Evolutionary conservation across 192 early-diverging fungal species (phyloP).

Genomic region (Podila verticillata): DNA sequence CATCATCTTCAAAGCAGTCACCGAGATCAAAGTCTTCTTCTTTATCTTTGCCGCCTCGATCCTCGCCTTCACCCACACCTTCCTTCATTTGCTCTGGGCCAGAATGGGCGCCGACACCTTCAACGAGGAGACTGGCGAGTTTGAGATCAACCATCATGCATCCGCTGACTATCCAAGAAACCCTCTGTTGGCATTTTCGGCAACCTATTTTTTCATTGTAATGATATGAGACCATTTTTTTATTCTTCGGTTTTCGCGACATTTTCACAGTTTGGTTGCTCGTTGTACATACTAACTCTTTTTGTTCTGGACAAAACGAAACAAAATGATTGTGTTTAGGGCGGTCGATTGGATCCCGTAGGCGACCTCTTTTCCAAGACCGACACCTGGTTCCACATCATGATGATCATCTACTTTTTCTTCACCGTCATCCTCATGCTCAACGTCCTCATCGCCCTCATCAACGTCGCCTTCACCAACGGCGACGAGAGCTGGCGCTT

Average conservation of each 20-base stretch:
- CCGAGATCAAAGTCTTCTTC: slow-evolving; percentile 35
- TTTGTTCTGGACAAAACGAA: too few relatives aligned
- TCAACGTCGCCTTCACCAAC: slow-evolving; percentile 20
- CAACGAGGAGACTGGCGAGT: not conserved
- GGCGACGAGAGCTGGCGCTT: slow-evolving; percentile 23
- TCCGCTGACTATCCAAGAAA: not conserved
- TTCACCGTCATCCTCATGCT: slow-evolving; percentile 33
- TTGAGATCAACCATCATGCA: not conserved
- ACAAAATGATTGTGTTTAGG: not conserved
- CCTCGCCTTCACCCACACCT: slow-evolving; percentile 22
- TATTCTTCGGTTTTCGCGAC: too few relatives aligned
- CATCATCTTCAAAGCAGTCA: slow-evolving; percentile 14
- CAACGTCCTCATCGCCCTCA: slow-evolving; percentile 30
- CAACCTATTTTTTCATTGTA: slow-evolving; percentile 35
- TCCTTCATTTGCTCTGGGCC: slow-evolving; percentile 14
- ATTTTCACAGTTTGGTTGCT: too few relatives aligned
- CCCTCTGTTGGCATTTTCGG: slow-evolving; percentile 15
- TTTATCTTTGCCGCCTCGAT: slow-evolving; percentile 30
- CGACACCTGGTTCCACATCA: slow-evolving; percentile 19
- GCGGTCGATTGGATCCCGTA: not conserved
- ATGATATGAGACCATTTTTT: too few relatives aligned
- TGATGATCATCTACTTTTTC: slow-evolving; percentile 29
- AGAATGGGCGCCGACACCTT: not conserved
- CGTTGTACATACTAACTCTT: too few relatives aligned
- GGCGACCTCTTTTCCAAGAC: not conserved